Evolutionary conservation across 1,284 basidiomycete genomes (phyloP), one percentile per base, ranked within the genome.

Genomic region (Leccinum colubrinum): DNA sequence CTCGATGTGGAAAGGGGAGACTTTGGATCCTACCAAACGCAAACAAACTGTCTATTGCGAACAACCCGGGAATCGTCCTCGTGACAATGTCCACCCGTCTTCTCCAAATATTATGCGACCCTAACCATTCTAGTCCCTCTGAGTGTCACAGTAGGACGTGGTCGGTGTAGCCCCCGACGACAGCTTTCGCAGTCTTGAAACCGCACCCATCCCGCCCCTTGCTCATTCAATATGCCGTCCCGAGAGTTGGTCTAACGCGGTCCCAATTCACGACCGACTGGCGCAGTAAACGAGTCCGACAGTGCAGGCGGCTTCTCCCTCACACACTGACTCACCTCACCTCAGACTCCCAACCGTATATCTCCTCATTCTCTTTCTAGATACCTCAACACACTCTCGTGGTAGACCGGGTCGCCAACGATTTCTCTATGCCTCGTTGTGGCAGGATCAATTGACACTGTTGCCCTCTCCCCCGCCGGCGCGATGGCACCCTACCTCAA

Each of bases 401-500:
- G 33, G 33, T 33, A 11, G 9, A 33, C 11, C 0, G 71, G 71
- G 6, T 72, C 68, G 6, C 72, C 69, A 1, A 69, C 63, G 7
- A 8, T 75, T 39, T 64, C 71, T 0, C 68, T 70, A 3, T 66
- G 62, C 53, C 61, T 74, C 25, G 64, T 73, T 51, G 62, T 74
- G 11, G 68, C 59, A 4, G 70, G 64, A 3, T 70, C 72, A 0
- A 22, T 72, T 50, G 53, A 67, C 61, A 43, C 67, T 48, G 60
- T 74, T 59, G 51, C 57, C 35, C 55, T 69, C 41, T 62, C 1
- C 1, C 46, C 77, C 1, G 60, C 60, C 6, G 55, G 70, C 6
- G 59, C 72, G 35, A 63, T 82, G 4, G 68, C 67, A 8, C 80
- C 80, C 5, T 77, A 77, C 59, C 64, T 81, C 58, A 78, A 75